These are phyloP conservation scores for Fusarium sp. DNA, from an alignment of 2,329 filamentous ascomycete genomes.

Conservation along the genomic window DNA sequence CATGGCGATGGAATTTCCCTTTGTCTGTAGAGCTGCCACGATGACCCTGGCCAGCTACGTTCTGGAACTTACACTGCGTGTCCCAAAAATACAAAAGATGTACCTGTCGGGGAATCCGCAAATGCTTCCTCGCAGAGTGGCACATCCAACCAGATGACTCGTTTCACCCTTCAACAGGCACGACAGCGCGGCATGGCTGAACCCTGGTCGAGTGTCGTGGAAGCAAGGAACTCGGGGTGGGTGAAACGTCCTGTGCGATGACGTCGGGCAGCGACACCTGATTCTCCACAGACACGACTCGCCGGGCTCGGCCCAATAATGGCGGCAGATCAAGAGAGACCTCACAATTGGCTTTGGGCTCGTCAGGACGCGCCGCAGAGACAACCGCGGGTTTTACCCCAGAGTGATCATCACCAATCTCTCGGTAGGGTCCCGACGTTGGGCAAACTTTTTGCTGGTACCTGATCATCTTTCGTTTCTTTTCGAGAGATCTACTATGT, in stretches of 20 bases:
- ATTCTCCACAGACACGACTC: constrained; percentile 11
- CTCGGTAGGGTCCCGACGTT: constrained; percentile 37
- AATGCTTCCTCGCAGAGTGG: background rate
- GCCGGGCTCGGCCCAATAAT: constrained; percentile 25
- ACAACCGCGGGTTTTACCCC: constrained; percentile 20
- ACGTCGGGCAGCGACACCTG: constrained; percentile 34
- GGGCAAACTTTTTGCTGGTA: constrained; percentile 27
- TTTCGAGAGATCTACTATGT: constrained; percentile 11
- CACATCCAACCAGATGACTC: background rate
- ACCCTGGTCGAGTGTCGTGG: constrained; percentile 21
- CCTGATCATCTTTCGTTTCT: constrained; percentile 18
- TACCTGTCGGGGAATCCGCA: background rate
- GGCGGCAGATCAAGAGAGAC: background rate
- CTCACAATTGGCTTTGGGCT: background rate
- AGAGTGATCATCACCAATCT: constrained; percentile 36
- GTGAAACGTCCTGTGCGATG: constrained; percentile 34
- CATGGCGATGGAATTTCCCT: constrained; percentile 6
- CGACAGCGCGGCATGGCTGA: background rate
- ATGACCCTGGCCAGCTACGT: background rate
- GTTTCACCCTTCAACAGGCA: background rate
- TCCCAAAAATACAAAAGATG: constrained; percentile 10
- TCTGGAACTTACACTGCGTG: constrained; percentile 7
- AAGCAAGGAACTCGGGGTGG: constrained; percentile 31
- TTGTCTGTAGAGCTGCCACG: background rate
- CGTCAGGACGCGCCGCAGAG: constrained; percentile 11